Percentiles rank a stretch among this genome's conserved stretches.
phyloP scores from a whole-genome alignment of 2,329 filamentous ascomycete species.

The Colletotrichum tropicale region DNA sequence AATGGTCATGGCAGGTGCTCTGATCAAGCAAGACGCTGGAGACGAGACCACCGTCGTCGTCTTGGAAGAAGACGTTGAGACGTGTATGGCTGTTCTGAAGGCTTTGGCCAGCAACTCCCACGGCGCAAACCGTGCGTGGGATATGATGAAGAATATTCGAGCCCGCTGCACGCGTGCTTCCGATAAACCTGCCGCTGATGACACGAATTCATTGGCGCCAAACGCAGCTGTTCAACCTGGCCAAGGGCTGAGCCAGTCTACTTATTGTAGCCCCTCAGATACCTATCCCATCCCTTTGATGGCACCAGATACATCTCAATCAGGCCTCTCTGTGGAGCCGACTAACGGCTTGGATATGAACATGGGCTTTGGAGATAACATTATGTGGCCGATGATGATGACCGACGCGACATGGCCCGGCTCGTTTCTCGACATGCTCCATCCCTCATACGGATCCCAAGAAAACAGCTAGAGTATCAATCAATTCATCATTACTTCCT shows the following conservation, averaged over 20 bases:
- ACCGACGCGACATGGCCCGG: background rate
- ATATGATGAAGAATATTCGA: background rate
- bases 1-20: background rate
- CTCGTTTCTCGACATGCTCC: background rate
- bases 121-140: background rate
- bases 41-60: background rate
- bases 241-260: background rate
- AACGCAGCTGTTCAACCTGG: background rate
- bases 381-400: background rate
- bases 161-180: fast-evolving
- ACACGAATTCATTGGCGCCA: fast-evolving
- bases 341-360: background rate
- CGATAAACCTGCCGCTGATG: fast-evolving
- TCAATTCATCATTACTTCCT: background rate
- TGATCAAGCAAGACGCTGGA: background rate
- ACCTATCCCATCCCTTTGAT: background rate
- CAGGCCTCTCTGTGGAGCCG: background rate
- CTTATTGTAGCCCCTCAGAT: background rate
- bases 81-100: background rate
- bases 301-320: fast-evolving
- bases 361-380: background rate
- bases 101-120: background rate
- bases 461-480: background rate
- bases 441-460: background rate
- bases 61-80: background rate